Conservation (phyloP, 2,329 filamentous ascomycete genomes). For the Venturia aucupariae region DNA sequence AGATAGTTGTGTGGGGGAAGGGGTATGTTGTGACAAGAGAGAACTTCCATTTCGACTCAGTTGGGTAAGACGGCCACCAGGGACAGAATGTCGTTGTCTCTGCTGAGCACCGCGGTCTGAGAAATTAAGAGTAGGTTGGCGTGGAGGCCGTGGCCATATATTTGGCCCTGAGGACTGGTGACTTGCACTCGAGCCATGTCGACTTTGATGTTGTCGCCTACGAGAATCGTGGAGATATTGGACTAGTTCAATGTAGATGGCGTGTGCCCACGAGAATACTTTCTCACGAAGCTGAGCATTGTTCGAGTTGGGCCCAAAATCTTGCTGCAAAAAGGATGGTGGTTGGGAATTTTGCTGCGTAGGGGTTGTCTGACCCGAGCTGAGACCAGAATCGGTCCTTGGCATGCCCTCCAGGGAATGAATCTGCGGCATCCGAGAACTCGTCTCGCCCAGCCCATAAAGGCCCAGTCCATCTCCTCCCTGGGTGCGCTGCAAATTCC, state of each 20-base stretch:
- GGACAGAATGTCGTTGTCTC: conserved; percentile 3
- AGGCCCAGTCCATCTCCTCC: neutral
- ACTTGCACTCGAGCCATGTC: neutral
- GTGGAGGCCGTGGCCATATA: conserved; percentile 54
- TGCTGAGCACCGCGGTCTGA: conserved; percentile 29
- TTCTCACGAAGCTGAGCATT: conserved; percentile 36
- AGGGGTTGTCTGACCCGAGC: conserved; percentile 12
- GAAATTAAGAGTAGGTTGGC: conserved; percentile 45
- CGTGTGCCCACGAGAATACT: conserved; percentile 37
- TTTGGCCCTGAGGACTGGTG: conserved; percentile 39
- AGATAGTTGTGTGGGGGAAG: neutral
- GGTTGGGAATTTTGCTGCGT: conserved; percentile 4
- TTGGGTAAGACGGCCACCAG: conserved; percentile 21
- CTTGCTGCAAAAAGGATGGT: conserved; percentile 17
- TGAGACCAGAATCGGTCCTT: conserved; percentile 6
- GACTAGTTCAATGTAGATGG: conserved; percentile 40
- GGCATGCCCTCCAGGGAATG: neutral
- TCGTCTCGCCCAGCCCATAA: neutral
- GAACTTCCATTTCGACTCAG: conserved; percentile 23
- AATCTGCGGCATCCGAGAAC: neutral
- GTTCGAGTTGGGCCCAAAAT: conserved; percentile 33
- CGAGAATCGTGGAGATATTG: conserved; percentile 38
- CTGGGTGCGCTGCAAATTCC: neutral
- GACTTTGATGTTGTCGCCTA: conserved; percentile 19
- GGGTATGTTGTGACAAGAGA: neutral